Base-by-base conservation (phyloP, 108 stramenopile genomes). In the Aurantiochytrium sp. region DNA sequence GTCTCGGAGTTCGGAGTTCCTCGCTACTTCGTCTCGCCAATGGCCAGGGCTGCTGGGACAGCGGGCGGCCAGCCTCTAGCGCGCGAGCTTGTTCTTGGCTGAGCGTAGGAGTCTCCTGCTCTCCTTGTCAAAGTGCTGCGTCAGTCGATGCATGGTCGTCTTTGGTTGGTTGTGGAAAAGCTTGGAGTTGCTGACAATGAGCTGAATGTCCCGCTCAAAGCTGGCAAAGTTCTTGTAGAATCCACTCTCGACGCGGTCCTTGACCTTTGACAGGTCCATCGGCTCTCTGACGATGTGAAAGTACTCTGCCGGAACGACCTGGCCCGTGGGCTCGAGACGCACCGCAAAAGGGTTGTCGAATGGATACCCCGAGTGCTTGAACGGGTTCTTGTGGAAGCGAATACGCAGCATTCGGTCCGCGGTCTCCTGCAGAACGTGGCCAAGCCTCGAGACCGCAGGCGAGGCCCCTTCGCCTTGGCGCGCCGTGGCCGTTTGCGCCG, bases 271-370 rank as follows among this genome's bases (percentile, higher is more conserved):
- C 21, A 81, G 45, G 24, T 81, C 73, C 42, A 41, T 48, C n/a
- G 73, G 73, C 45, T 81, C 73, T 1, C 24, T 81, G 42, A 81
- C 24, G 6, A 39, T 81, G n/a, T 81, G 10, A 48, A 81, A 81
- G 45, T 81, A 81, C 45, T 81, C 73, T 12, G 6, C 17, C 1
- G 39, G 42, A 1, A 81, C 73, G 30, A 81, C 45, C n/a, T 48
- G n/a, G 0, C 42, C 45, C 39, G 42, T 12, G 39, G 24, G 39
- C 73, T 81, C 73, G 3, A 81, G 3, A 37, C 73, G 73, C 50
- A 81, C 73, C 8, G 73, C 73, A 48, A 81, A 81, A 6, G 73
- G 73, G 32, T 81, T 81, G 42, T 81, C 73, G 73, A 48, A 48
- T 48, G 73, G 73, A 48, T 81, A 81, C 32, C 73, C 59, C 8